Evolutionary conservation across 768 basidiomycete species (phyloP).

Genomic region (Gyrodon lividus): DNA sequence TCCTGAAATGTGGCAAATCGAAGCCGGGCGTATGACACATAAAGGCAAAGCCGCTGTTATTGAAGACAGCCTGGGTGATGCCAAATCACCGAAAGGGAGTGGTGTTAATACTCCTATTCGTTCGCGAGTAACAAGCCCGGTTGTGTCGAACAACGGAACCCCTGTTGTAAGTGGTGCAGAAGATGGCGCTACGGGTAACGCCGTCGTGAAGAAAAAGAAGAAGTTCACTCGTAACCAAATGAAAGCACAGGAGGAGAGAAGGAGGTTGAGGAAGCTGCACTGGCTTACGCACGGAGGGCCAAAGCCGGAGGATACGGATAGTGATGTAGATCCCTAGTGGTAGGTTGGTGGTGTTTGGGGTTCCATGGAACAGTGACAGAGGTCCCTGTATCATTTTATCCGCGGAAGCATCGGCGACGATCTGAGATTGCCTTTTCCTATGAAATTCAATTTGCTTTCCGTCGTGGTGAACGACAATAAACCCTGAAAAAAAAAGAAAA

Average conservation of each 20-base stretch:
- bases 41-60: conserved; percentile 85
- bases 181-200: conserved; percentile 43
- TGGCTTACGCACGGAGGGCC: conserved; percentile 85
- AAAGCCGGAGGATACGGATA: conserved; percentile 82
- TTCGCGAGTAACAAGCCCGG: conserved; percentile 70
- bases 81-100: conserved; percentile 68
- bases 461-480: no score
- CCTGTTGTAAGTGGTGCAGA: conserved; percentile 81
- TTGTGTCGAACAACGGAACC: conserved; percentile 67
- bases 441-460: conserved; percentile 13
- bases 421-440: conserved; percentile 31
- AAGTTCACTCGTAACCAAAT: conserved; percentile 86
- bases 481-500: no score
- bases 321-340: conserved; percentile 40
- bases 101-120: conserved; percentile 67
- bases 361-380: conserved; percentile 17
- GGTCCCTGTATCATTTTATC: conserved; percentile 18
- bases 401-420: conserved; percentile 30
- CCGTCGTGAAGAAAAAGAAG: conserved; percentile 76
- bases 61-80: conserved; percentile 79
- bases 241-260: conserved; percentile 86
- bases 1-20: conserved; percentile 94
- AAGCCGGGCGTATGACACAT: conserved; percentile 78
- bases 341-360: background rate
- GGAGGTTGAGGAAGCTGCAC: conserved; percentile 71